These are phyloP conservation scores for Blepharisma undulans DNA, from an alignment of 169 alveolate genomes.

Conservation along the genomic window DNA sequence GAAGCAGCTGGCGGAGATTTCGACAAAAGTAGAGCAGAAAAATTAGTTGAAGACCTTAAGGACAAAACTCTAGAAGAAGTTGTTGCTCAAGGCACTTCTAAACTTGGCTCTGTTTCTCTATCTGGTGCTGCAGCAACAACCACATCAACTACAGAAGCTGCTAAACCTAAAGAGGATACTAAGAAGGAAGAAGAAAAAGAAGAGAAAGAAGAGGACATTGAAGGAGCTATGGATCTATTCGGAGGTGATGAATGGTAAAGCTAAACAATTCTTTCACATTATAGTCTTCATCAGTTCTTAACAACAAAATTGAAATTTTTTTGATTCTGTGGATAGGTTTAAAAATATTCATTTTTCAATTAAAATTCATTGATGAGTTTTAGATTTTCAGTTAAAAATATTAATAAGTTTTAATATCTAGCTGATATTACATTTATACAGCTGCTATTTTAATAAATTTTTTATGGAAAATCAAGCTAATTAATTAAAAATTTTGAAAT, in stretches of 20 bases:
- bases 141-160: background rate
- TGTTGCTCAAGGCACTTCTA: background rate
- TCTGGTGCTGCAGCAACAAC: constrained; percentile 20
- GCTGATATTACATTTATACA: too few species aligned
- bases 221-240: constrained; percentile 39
- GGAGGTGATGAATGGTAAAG: constrained; percentile 42
- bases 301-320: background rate
- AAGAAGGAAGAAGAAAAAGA: constrained; percentile 24
- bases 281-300: background rate
- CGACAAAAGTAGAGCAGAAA: background rate
- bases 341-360: too few species aligned
- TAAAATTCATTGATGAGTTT: background rate
- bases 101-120: background rate
- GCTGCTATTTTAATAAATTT: background rate
- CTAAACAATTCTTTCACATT: background rate
- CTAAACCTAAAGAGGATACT: constrained; percentile 2
- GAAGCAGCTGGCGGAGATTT: constrained; percentile 19
- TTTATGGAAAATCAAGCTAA: background rate
- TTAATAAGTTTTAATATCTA: background rate
- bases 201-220: constrained; percentile 39
- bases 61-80: constrained; percentile 30
- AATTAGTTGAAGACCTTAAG: constrained; percentile 1
- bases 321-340: background rate
- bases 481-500: background rate
- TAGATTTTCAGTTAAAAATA: background rate